Percentiles rank a stretch among this genome's conserved stretches.
phyloP scores from a whole-genome alignment of 31 red algal species.

The Asparagopsis taxiformis region DNA sequence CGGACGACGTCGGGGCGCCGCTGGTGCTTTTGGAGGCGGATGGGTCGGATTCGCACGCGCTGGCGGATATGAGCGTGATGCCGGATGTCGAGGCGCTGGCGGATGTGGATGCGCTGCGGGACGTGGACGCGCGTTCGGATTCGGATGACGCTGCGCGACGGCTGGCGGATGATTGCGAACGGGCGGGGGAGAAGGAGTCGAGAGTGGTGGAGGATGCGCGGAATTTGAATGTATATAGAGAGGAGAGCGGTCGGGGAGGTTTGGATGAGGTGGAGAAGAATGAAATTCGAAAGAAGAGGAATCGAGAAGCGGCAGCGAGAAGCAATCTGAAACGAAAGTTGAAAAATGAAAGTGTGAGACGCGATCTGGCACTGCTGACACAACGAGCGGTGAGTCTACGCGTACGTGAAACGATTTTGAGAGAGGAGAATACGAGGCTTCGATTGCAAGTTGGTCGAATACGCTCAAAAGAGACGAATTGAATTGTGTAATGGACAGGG shows the following conservation, averaged over 20 bases:
- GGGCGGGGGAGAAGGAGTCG: background rate
- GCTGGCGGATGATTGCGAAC: conserved; percentile 3
- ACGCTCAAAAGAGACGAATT: conserved; percentile 19
- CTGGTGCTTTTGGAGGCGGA: conserved; percentile 13
- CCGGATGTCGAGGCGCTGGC: conserved; percentile 23
- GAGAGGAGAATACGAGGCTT: conserved; percentile 62
- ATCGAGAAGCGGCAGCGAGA: conserved; percentile 57
- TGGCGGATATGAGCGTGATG: conserved; percentile 14
- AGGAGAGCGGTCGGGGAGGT: too few species aligned
- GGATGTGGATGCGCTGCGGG: conserved; percentile 27
- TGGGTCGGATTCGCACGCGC: conserved; percentile 14
- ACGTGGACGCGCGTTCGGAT: background rate
- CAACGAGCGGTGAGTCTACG: conserved; percentile 45
- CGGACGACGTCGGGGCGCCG: conserved; percentile 7
- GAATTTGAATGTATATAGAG: background rate
- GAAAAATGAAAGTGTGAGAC: conserved; percentile 52
- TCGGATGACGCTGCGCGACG: background rate
- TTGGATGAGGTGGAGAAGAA: conserved; percentile 41
- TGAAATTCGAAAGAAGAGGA: conserved; percentile 67
- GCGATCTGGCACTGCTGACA: conserved; percentile 47
- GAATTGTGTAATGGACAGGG: background rate
- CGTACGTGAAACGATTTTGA: conserved; percentile 64
- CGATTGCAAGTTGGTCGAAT: too few species aligned
- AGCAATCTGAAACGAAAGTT: conserved; percentile 63
- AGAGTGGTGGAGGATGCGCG: background rate